phyloP scores from a whole-genome alignment of 225 moss, liverwort and hornwort genomes.

The Rhytidiadelphus loreus region DNA sequence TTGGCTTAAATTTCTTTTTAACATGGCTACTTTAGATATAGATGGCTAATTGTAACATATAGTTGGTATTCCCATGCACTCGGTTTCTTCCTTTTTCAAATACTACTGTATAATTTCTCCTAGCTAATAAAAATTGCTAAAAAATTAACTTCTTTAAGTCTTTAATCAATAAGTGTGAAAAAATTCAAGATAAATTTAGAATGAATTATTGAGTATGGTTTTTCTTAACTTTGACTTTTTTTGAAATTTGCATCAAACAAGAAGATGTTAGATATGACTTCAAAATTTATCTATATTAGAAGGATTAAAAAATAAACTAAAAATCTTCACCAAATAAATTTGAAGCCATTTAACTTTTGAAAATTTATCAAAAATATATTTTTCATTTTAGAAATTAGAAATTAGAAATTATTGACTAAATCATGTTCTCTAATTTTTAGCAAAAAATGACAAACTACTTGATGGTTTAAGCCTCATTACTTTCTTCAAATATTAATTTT shows the following conservation, averaged over 20 bases:
- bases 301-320: background rate
- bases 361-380: background rate
- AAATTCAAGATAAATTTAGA: background rate
- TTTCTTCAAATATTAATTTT: background rate
- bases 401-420: background rate
- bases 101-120: background rate
- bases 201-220: background rate
- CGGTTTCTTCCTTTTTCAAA: background rate
- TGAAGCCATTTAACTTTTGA: background rate
- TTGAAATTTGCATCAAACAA: background rate
- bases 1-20: background rate
- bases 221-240: rapidly evolving
- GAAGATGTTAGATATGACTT: background rate
- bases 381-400: background rate
- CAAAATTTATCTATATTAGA: background rate
- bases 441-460: background rate
- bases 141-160: background rate
- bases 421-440: background rate
- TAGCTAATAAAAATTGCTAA: background rate
- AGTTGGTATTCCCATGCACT: background rate
- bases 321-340: background rate
- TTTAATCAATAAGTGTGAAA: background rate
- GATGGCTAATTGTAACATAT: background rate
- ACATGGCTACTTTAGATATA: background rate
- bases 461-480: no score